Conservation (phyloP, 371 early-diverging fungal genomes). For the Saksenaea oblongispora region DNA sequence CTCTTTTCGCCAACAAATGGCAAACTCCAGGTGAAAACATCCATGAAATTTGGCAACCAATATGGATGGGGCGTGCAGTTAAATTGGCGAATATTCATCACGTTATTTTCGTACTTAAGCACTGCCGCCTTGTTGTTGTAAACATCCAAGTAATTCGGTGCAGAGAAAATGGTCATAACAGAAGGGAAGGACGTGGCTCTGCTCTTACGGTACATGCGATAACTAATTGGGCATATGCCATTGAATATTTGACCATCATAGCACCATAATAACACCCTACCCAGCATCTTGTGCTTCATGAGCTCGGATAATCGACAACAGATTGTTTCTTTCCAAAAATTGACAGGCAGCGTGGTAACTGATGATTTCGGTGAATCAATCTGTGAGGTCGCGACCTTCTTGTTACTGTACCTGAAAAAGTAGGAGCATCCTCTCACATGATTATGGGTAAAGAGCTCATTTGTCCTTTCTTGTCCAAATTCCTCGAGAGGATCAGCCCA, state of each 20-base stretch:
- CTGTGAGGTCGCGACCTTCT: not conserved
- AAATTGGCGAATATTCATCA: constrained; percentile 95
- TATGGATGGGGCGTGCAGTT: constrained; percentile 91
- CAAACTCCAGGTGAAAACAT: constrained; percentile 97
- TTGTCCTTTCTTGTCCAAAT: constrained; percentile 88
- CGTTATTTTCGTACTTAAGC: constrained; percentile 94
- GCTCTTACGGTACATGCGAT: constrained; percentile 94
- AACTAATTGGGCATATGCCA: constrained; percentile 29
- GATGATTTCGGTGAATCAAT: constrained; percentile 15
- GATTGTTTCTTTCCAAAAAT: constrained; percentile 91
- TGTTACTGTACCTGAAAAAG: constrained; percentile 67
- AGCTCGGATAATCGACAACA: constrained; percentile 93
- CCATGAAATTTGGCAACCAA: constrained; percentile 96
- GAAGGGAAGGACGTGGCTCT: constrained; percentile 92
- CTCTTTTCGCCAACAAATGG: constrained; percentile 99
- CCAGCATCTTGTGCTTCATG: constrained; percentile 99
- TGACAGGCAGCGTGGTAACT: constrained; percentile 89
- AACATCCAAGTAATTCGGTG: constrained; percentile 96
- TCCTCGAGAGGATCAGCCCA: constrained; percentile 99
- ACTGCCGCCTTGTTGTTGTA: constrained; percentile 99
- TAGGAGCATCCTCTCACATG: constrained; percentile 94
- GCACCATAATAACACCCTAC: constrained; percentile 10
- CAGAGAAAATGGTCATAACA: constrained; percentile 97
- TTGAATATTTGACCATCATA: constrained; percentile 12
- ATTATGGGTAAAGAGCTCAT: constrained; percentile 86